Base-by-base conservation (phyloP, 2,329 filamentous ascomycete species). In the Nemania abortiva region DNA sequence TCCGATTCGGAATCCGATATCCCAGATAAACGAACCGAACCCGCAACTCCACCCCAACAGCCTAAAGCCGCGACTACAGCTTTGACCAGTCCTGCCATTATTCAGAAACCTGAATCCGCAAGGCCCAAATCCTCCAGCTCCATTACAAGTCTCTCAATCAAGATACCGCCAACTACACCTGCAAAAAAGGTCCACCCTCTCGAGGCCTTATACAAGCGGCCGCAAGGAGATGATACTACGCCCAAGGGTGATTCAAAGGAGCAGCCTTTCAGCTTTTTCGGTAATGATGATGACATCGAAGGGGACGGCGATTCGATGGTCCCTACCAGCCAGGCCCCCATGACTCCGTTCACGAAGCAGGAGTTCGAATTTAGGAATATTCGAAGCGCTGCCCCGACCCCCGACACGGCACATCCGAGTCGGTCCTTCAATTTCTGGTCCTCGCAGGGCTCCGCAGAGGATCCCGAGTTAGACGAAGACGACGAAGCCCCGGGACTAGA, bases 321-420 rank as follows among this genome's bases (percentile, higher is more conserved):
- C 15, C 72, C 72, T 4, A 68, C 70, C 5, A 72, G 68, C 24
- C 79, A 87, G 11, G 77, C 83, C 4, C 95, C 94, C 13, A 89
- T 94, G 80, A 98, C 95, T 0, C 95, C 95, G 0, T 97, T 90
- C 78, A 93, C 92, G 0, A 89, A 90, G 71, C 88, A 90, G 73
- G 95, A 98, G 73, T 84, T 95, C 34, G 91, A 93, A 74, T 89
- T 85, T 81, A 88, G 94, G 70, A 88, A 88, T 59, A 78, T 92
- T n/a, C 88, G 96, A 65, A 98, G 94, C 78, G 94, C 94, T 6
- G 96, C 96, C 2, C 96, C 96, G 0, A 99, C 96, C 0, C 96
- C 96, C 0, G 96, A 99, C 77, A 98, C 96, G 0, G 94, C 94
- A 1, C 90, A 94, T 68, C 90, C 92, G 1, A 89, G 85, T 49